phyloP scores from a whole-genome alignment of 2,329 filamentous ascomycete species.

The Calonectria pauciramosa region DNA sequence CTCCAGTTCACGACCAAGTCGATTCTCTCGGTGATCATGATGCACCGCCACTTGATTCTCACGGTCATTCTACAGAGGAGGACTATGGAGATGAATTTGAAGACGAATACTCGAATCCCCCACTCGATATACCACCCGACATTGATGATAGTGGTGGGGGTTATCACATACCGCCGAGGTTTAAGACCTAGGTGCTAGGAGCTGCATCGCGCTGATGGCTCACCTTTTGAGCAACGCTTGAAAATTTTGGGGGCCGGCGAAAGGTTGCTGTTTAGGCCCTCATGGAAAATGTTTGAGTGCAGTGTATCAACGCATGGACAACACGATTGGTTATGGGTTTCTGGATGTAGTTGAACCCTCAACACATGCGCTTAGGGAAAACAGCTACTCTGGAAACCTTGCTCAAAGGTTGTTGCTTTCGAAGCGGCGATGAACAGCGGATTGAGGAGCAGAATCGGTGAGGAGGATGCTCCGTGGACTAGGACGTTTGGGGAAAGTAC shows the following conservation, averaged over 20 bases:
- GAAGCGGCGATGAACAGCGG: conserved; percentile 7
- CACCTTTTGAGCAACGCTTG: background rate
- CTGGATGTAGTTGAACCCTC: conserved; percentile 1
- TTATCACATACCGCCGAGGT: conserved; percentile 28
- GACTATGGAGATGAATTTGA: conserved; percentile 54
- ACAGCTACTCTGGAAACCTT: background rate
- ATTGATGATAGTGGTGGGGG: conserved; percentile 26
- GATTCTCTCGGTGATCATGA: conserved; percentile 41
- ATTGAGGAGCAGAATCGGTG: conserved; percentile 42
- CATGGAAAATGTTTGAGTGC: background rate
- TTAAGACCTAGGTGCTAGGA: conserved; percentile 30
- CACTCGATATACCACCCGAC: conserved; percentile 28
- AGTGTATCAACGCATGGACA: background rate
- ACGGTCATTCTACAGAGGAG: conserved; percentile 56
- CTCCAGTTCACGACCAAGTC: conserved; percentile 37
- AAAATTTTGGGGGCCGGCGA: background rate
- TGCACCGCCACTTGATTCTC: conserved; percentile 40
- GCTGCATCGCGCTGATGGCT: background rate
- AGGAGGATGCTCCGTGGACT: conserved; percentile 41
- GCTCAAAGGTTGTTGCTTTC: background rate
- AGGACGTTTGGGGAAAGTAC: background rate
- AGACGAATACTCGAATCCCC: conserved; percentile 42
- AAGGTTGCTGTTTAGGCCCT: background rate
- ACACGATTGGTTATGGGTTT: conserved; percentile 1
- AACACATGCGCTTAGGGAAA: background rate